Conservation (phyloP, 805 yeast genomes). For the Suhomyces vadensis region DNA sequence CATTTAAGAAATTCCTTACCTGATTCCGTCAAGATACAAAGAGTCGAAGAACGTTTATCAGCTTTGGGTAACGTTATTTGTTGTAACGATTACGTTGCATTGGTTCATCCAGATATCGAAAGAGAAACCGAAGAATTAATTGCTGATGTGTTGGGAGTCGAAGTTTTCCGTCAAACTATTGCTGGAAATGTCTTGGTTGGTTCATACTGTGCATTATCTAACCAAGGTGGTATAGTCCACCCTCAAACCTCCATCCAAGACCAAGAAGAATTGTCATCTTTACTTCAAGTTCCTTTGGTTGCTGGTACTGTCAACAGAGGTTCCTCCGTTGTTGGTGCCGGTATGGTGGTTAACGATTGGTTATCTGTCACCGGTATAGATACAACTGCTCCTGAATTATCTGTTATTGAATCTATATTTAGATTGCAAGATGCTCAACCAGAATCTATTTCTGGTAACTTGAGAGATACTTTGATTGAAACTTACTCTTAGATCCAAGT, state of each 20-base stretch:
- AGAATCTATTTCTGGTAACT: constrained; percentile 76
- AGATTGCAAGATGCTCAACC: constrained; percentile 90
- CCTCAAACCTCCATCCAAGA: constrained; percentile 97
- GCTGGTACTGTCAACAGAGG: constrained; percentile 99
- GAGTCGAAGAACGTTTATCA: constrained; percentile 96
- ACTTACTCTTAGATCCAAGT: constrained; percentile 61
- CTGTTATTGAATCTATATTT: constrained; percentile 95
- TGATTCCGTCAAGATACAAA: constrained; percentile 90
- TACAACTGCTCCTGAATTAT: constrained; percentile 97
- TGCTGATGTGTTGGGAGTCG: constrained; percentile 97
- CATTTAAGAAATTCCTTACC: constrained; percentile 96
- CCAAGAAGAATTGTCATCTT: constrained; percentile 94
- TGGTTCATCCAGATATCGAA: constrained; percentile 98
- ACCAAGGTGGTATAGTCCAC: constrained; percentile 98
- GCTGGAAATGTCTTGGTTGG: constrained; percentile 98
- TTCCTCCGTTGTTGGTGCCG: constrained; percentile 96
- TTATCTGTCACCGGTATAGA: constrained; percentile 94
- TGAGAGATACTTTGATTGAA: constrained; percentile 90
- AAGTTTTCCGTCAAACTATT: constrained; percentile 97
- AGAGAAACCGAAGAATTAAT: constrained; percentile 98
- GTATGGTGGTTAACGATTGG: constrained; percentile 98
- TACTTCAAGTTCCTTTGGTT: constrained; percentile 94
- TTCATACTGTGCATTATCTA: constrained; percentile 89
- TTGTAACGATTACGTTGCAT: constrained; percentile 97
- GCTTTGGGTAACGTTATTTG: constrained; percentile 98